phyloP scores from a whole-genome alignment of 768 basidiomycete genomes.

The Piloderma croceum region DNA sequence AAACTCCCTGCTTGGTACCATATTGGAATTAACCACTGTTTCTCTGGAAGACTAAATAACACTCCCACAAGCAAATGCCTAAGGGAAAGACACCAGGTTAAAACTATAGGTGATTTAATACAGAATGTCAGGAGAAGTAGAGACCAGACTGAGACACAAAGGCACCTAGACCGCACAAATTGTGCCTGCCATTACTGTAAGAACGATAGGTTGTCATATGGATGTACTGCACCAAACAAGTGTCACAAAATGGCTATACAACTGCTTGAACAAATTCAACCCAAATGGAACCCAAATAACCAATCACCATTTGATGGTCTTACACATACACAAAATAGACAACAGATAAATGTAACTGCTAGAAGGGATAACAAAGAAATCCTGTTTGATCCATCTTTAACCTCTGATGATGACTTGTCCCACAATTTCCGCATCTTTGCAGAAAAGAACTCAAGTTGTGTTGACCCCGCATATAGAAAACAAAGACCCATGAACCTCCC shows the following conservation, averaged over 20 bases:
- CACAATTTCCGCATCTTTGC: slow-evolving; percentile 10
- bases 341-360: not conserved
- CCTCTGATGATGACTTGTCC: slow-evolving; percentile 1
- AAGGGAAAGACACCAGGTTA: not conserved
- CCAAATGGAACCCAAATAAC: slow-evolving; percentile 11
- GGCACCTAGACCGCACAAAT: slow-evolving; percentile 2
- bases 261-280: slow-evolving; percentile 3
- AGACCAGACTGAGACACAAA: not conserved
- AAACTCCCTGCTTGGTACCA: slow-evolving; percentile 10
- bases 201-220: not conserved
- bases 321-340: not conserved
- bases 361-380: not conserved
- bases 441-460: not conserved
- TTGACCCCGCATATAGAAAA: not conserved
- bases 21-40: not conserved
- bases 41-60: not conserved
- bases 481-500: not conserved
- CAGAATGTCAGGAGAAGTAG: not conserved
- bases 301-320: not conserved
- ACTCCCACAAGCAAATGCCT: not conserved
- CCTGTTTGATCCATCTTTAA: not conserved
- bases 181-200: slow-evolving; percentile 8
- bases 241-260: slow-evolving; percentile 3
- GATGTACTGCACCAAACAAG: slow-evolving; percentile 6
- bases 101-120: not conserved